A percentile compares a stretch with the other conserved stretches of the same genome.
These are phyloP conservation scores for Bipolaris sorokiniana DNA, from an alignment of 2,329 filamentous ascomycete species.

Conservation along the genomic window DNA sequence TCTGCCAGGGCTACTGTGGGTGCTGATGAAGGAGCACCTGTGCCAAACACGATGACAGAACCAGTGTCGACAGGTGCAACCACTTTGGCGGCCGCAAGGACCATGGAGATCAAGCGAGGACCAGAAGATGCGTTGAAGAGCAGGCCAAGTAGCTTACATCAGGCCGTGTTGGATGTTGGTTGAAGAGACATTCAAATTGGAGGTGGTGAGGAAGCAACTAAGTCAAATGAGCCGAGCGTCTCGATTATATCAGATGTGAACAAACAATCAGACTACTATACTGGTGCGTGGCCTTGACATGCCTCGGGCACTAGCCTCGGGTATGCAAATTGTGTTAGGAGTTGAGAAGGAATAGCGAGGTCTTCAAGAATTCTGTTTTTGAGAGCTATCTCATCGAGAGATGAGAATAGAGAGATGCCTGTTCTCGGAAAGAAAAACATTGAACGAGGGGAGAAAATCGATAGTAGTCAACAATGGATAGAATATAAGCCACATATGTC, in stretches of 20 bases:
- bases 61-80: background rate
- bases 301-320: background rate
- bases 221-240: background rate
- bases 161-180: constrained; percentile 1
- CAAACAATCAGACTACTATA: background rate
- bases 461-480: too few relatives aligned
- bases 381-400: background rate
- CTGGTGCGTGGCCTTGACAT: constrained; percentile 4
- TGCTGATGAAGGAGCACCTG: background rate
- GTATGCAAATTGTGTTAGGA: background rate
- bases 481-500: background rate
- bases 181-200: background rate
- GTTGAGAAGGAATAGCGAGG: background rate
- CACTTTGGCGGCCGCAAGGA: background rate
- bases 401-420: background rate
- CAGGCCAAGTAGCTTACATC: constrained; percentile 3
- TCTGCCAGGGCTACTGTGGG: background rate
- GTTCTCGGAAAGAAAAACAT: too few relatives aligned
- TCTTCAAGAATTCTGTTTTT: background rate
- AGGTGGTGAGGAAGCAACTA: background rate
- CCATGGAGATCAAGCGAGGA: background rate
- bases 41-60: background rate
- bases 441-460: too few relatives aligned
- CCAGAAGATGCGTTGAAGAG: background rate
- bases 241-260: background rate